These are phyloP conservation scores for Vitrella brassicaformis DNA, from an alignment of 73 alveolate species.

Conservation along the genomic window DNA sequence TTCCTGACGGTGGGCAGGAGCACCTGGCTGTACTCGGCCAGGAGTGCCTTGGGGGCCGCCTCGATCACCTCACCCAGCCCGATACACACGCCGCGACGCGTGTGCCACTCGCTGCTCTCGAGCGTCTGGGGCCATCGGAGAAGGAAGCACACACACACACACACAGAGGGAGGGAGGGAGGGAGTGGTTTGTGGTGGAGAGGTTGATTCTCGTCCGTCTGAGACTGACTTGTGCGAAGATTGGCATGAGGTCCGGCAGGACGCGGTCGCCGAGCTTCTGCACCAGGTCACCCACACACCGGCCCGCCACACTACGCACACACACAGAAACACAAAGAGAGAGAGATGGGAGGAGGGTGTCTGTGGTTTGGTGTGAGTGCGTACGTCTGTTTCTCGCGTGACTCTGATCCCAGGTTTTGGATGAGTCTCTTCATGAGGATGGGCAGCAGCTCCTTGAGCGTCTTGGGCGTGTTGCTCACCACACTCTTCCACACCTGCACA, in stretches of 20 bases:
- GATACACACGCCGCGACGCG: constrained; percentile 26
- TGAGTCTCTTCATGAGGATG: constrained; percentile 21
- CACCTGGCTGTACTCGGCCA: not conserved
- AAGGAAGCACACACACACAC: not conserved
- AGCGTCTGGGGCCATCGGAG: not conserved
- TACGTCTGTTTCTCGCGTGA: not conserved
- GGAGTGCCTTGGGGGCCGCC: constrained; percentile 15
- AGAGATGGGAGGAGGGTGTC: too few species aligned
- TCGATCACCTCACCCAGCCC: constrained; percentile 31
- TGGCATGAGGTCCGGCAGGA: constrained; percentile 37
- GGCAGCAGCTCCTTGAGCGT: constrained; percentile 32
- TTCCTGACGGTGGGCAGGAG: not conserved
- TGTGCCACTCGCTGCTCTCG: constrained; percentile 9
- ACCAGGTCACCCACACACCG: constrained; percentile 37
- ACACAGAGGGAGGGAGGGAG: not conserved
- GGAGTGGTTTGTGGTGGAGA: not conserved
- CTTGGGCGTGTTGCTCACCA: constrained; percentile 28
- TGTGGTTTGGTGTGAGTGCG: too few species aligned
- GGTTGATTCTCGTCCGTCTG: too few species aligned
- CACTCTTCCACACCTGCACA: constrained; percentile 34
- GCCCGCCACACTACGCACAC: constrained; percentile 14
- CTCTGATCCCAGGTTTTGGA: not conserved
- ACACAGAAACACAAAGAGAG: too few species aligned
- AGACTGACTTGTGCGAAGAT: constrained; percentile 35
- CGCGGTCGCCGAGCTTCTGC: constrained; percentile 24